Conservation (phyloP, 2,329 filamentous ascomycete species). For the Xylaria sp. region DNA sequence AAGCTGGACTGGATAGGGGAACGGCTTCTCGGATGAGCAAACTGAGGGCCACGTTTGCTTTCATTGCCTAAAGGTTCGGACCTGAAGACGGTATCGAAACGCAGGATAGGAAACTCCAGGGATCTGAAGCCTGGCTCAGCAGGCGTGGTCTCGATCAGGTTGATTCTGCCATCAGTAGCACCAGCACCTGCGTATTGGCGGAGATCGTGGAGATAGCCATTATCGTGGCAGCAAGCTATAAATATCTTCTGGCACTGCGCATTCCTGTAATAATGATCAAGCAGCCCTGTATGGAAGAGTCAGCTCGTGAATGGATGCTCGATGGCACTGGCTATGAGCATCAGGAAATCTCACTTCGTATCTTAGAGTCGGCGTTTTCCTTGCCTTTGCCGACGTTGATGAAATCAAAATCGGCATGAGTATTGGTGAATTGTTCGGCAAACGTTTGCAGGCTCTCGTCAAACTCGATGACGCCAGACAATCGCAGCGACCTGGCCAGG, state of each 20-base stretch:
- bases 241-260: slow-evolving; percentile 33
- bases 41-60: slow-evolving; percentile 23
- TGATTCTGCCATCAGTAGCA: slow-evolving; percentile 23
- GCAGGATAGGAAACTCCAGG: slow-evolving; percentile 32
- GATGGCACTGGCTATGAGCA: neutral
- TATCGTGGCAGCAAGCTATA: slow-evolving; percentile 34
- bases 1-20: slow-evolving; percentile 20
- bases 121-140: slow-evolving; percentile 31
- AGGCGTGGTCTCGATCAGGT: slow-evolving; percentile 32
- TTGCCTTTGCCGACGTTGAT: slow-evolving; percentile 35
- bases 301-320: slow-evolving; percentile 9
- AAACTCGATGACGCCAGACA: slow-evolving; percentile 30
- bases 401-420: slow-evolving; percentile 33
- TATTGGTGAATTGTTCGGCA: slow-evolving; percentile 34
- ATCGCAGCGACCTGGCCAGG: slow-evolving; percentile 30
- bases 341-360: slow-evolving; percentile 26
- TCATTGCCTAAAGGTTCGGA: slow-evolving; percentile 31
- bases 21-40: slow-evolving; percentile 20
- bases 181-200: slow-evolving; percentile 31
- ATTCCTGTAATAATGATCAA: slow-evolving; percentile 33
- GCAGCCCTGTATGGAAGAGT: slow-evolving; percentile 26
- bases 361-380: slow-evolving; percentile 33
- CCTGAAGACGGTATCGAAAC: slow-evolving; percentile 32
- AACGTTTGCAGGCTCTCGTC: slow-evolving; percentile 32
- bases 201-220: slow-evolving; percentile 34